Evolutionary conservation across 2,329 filamentous ascomycete species (phyloP), one percentile per base, ranked within the genome.

Genomic region (Claviceps capensis): DNA sequence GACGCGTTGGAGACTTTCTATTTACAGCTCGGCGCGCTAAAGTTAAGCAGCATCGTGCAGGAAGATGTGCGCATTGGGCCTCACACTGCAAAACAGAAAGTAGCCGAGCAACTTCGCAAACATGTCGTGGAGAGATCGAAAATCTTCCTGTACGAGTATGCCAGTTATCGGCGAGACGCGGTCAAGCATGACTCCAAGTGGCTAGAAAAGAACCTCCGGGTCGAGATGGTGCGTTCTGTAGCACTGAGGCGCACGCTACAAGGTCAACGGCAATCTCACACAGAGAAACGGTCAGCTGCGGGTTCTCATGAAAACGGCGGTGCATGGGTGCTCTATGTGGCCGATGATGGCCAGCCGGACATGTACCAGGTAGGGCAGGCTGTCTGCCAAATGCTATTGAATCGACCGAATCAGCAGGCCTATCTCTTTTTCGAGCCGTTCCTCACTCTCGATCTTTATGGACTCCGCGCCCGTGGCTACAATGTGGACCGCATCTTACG

Each of bases 401-500:
- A 81, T 50, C 80, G 88, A 22, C 89, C 91, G 7, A 91, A 87
- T 57, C 86, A 95, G 61, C 86, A 94, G 62, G 89, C 91, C 2
- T 88, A 88, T 51, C 78, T 96, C 52, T 91, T 93, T 51, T 81
- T 98, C 52, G 93, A 97, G 67, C 90, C 88, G 50, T 85, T 98
- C 56, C 72, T 98, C 40, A 91, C 86, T 53, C 82, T 93, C 8
- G 88, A 91, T 59, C 74, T 98, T 23, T 78, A 86, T 47, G 83
- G 90, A 49, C 71, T 98, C 42, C 83, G 88, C 60, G 82, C 83
- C 54, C 88, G 93, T 57, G 93, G 93, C 1, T 97, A 96, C 73
- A 97, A 98, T 59, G 93, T 98, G 41, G 88, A 96, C 62, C 85
- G 93, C 48, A 97, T 98, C 56, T 75, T 98, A 22, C 81, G 88